Base-by-base conservation (phyloP, 169 alveolate genomes). In the Cryptosporidium bovis region DNA sequence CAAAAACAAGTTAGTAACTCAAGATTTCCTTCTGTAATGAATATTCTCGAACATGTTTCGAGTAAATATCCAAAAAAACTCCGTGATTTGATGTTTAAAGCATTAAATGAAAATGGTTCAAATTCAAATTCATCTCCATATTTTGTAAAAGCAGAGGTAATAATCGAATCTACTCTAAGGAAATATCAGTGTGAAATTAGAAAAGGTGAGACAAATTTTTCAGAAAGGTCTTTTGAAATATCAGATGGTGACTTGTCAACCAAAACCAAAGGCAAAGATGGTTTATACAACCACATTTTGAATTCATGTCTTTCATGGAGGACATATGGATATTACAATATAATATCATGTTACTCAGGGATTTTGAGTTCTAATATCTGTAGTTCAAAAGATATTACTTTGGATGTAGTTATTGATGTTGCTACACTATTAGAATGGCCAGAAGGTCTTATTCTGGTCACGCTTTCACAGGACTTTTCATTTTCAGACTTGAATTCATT, bases 291-390 rank as follows among this genome's bases (percentile, higher is more conserved):
- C 29, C 46, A 53, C 20, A 53, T 44, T 12, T 29, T 77, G 36
- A 77, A 77, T 60, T 36, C 77, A 3, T 77, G 87, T 62, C 71
- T 77, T 27, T 77, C 87, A 12, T 77, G 77, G 87, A 77, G 46
- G 24, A 77, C 69, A 29, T 77, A 44, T 77, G 87, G 87, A 7
- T 77, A 77, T 33, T 77, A 58, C 27, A 77, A 77, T 31, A n/a
- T 60, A n/a, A 77, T 77, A n/a, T 77, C 87, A 10, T 77, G 87
- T 77, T 60, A 56, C 20, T 60, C 71, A 18, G 71, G 65, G 24
- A 18, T 77, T 12, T 33, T 77, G 7, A 56, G 40, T 77, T 33
- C 71, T 5, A 66, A 66, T 33, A 8, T 56, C 31, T 77, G 87
- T 77, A 56, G 46, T 29, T 20, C 87, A 8, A 60, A 46, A 20